Percentiles rank a stretch among this genome's conserved stretches.
Conservation (phyloP, 116 monocot species). For the Iris pallida region DNA sequence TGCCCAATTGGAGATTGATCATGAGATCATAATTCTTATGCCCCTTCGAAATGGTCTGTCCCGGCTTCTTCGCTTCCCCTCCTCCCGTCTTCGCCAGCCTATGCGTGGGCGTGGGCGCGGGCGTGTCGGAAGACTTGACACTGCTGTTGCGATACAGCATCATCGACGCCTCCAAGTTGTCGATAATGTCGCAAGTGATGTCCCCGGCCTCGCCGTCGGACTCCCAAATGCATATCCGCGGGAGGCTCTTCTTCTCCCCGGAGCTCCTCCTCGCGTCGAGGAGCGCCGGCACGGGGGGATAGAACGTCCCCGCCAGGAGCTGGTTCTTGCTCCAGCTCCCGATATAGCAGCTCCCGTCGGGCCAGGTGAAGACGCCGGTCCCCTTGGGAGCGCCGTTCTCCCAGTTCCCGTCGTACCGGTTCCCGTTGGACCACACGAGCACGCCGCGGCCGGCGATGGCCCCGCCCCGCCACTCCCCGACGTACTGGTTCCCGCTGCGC, state of each 20-base stretch:
- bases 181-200: slow-evolving; percentile 41
- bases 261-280: background rate
- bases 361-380: slow-evolving; percentile 75
- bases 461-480: slow-evolving; percentile 59
- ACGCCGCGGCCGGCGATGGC: slow-evolving; percentile 54
- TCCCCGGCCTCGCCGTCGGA: slow-evolving; percentile 43
- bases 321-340: slow-evolving; percentile 35
- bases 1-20: slow-evolving; percentile 69
- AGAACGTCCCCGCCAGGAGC: slow-evolving; percentile 63
- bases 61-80: slow-evolving; percentile 49
- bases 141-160: background rate
- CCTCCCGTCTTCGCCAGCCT: slow-evolving; percentile 5
- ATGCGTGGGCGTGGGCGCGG: background rate
- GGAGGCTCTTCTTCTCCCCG: slow-evolving; percentile 18
- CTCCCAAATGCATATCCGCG: slow-evolving; percentile 40
- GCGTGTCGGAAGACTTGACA: background rate
- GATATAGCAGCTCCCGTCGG: slow-evolving; percentile 76
- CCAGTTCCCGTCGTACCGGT: slow-evolving; percentile 71
- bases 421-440: slow-evolving; percentile 59
- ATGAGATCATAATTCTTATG: slow-evolving; percentile 76
- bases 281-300: slow-evolving; percentile 13
- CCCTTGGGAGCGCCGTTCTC: slow-evolving; percentile 81
- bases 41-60: slow-evolving; percentile 58
- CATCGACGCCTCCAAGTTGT: slow-evolving; percentile 22
- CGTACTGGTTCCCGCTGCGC: slow-evolving; percentile 53